Evolutionary conservation across 1,284 basidiomycete genomes (phyloP).

Genomic region (Moesziomyces parantarcticus): DNA sequence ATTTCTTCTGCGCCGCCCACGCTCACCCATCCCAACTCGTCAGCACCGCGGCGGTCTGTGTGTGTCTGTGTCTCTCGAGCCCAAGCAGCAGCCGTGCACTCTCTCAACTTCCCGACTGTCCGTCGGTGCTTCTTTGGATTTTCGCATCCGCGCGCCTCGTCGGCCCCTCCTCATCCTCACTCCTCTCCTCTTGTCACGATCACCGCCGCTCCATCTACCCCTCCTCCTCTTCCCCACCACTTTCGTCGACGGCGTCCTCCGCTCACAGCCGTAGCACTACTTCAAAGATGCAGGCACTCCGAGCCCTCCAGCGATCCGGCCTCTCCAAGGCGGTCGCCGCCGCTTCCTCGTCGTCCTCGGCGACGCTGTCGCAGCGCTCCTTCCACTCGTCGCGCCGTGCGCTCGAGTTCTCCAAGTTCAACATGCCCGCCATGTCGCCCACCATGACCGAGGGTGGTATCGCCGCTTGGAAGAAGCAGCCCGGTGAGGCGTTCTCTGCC

Average conservation of each 20-base stretch:
- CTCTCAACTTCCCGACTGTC: background rate
- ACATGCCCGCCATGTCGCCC: slow-evolving; percentile 98
- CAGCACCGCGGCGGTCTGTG: background rate
- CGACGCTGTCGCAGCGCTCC: slow-evolving; percentile 45
- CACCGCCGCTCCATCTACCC: slow-evolving; percentile 7
- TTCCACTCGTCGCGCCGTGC: slow-evolving; percentile 51
- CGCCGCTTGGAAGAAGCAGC: slow-evolving; percentile 95
- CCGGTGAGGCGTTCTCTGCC: slow-evolving; percentile 86
- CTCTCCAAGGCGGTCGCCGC: slow-evolving; percentile 47
- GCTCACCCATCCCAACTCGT: background rate
- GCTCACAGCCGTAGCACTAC: background rate
- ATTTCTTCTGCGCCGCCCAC: background rate
- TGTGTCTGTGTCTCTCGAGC: too few species aligned
- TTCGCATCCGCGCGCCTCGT: slow-evolving; percentile 3
- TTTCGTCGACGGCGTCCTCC: slow-evolving; percentile 14
- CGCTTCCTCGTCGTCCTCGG: slow-evolving; percentile 32
- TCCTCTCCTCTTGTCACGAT: slow-evolving; percentile 3
- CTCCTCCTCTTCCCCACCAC: slow-evolving; percentile 2
- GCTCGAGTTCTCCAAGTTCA: slow-evolving; percentile 75
- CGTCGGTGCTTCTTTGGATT: background rate
- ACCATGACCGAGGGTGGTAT: slow-evolving; percentile 99
- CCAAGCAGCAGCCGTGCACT: background rate
- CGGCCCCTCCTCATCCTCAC: background rate
- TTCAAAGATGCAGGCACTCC: slow-evolving; percentile 46
- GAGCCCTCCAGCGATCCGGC: slow-evolving; percentile 50